Evolutionary conservation across 2,329 filamentous ascomycete genomes (phyloP).

Genomic region (Tolypocladium album): DNA sequence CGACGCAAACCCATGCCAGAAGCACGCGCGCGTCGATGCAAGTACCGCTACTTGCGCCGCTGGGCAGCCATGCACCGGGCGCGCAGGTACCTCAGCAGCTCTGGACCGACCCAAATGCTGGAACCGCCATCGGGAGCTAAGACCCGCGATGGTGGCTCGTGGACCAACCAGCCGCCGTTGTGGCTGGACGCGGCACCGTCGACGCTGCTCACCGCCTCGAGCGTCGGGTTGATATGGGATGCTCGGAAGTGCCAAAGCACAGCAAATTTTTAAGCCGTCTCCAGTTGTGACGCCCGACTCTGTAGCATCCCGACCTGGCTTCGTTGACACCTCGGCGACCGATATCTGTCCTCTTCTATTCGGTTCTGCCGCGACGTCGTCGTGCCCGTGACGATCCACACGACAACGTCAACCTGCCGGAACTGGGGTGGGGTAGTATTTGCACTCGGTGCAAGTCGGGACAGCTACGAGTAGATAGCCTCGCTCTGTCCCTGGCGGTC

Average conservation of each 20-base stretch:
- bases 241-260: neutral
- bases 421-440: neutral
- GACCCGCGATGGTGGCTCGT: neutral
- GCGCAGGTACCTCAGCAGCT: conserved; percentile 10
- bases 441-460: neutral
- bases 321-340: neutral
- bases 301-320: neutral
- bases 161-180: neutral
- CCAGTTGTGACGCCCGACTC: neutral
- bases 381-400: neutral
- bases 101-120: neutral
- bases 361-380: neutral
- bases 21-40: neutral
- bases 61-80: conserved; percentile 25
- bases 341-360: neutral
- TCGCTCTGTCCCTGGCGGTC: neutral
- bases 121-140: neutral
- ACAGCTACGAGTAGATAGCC: neutral
- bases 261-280: neutral
- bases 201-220: neutral
- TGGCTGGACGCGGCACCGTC: neutral
- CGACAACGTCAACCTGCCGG: neutral
- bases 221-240: neutral
- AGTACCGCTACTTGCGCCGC: conserved; percentile 18
- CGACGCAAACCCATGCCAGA: neutral